Base-by-base conservation (phyloP, 2,329 filamentous ascomycete species). In the Fusarium torulosum region DNA sequence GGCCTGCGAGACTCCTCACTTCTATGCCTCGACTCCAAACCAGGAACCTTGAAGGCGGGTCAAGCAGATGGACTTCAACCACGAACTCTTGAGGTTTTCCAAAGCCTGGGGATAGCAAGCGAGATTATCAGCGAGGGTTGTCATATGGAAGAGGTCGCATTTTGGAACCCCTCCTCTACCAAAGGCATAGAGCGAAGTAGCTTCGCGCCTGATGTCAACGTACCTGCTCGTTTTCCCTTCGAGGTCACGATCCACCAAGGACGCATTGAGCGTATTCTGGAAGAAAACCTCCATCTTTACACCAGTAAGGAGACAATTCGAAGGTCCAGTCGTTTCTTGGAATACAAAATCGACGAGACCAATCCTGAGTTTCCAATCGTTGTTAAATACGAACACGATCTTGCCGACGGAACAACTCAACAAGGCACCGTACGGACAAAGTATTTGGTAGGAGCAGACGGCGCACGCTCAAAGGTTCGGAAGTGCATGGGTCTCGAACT, bases 401-500 rank as follows among this genome's bases (percentile, higher is more conserved):
- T 63, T 2, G 7, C 25, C 8, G 49, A 63, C 1, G 59, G 50
- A 14, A 38, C 57, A 2, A 49, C 17, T 3, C 3, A 56, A 2
- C 49, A 62, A 14, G 23, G 17, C 1, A 62, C 20, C 0, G 49
- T 56, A 8, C 59, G 58, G 8, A 49, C 59, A 11, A 63, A 63
- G 10, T 63, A 62, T 3, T 25, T 63, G 3, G 25, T 63, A 1
- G 59, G 59, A 0, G 59, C 59, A 6, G 59, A 63, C 2, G 59
- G 59, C 3, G 59, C 59, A 7, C 59, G 59, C 1, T 63, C 59
- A 2, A 42, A 15, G 2, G 59, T 63, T 0, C 49, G 59, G 8
- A 61, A 63, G 19, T 63, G 59, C 20, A 63, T 63, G 59, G 59
- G 57, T 7, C 58, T 63, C 1, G 51, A 62, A 0, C 59, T 63